Base-by-base conservation (phyloP, 495 filamentous ascomycete genomes). In the Aspergillus bertholletiae region DNA sequence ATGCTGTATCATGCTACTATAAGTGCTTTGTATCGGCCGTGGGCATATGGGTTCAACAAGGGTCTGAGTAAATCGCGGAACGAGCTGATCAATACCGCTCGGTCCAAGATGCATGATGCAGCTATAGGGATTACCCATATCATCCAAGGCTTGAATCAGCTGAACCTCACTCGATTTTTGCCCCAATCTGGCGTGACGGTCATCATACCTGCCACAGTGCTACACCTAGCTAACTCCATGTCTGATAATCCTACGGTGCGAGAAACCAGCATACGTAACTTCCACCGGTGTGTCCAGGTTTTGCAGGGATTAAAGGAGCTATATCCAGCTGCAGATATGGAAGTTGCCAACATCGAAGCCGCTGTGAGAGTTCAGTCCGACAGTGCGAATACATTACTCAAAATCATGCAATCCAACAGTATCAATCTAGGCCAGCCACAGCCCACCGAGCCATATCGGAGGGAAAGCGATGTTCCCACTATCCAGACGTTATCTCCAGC, bases 1-100 rank as follows among this genome's bases (percentile, higher is more conserved):
- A 90, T 95, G 88, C 80, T 92, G 1, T 93, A 92, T 59, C 88
- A 88, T 68, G 89, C 90, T 7, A 92, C 91, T 6, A 78, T 90
- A 43, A 92, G 88, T 40, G 90, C 90, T 5, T 80, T 96, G 17
- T 88, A 96, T 65, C 79, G 90, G 18, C 91, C 91, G 15, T 89
- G 91, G 61, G 88, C 64, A 66, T 88, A 49, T 76, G 80, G n/a
- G 9, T 70, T 79, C 2, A 75, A 68, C 3, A 72, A 82, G 46
- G 62, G 72, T 46, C 63, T 69, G 50, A 76, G 81, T 7, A 73
- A 74, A 53, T 55, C 72, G 3, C 65, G 71, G 0, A 47, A 57
- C 5, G 65, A 74, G 32, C 54, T 67, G 59, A 67, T 64, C 47
- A 77, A 71, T 5, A 75, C 78, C 20, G 89, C 90, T 2, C 84